Conservation (phyloP, 495 filamentous ascomycete genomes). For the Penicillium paxilli region DNA sequence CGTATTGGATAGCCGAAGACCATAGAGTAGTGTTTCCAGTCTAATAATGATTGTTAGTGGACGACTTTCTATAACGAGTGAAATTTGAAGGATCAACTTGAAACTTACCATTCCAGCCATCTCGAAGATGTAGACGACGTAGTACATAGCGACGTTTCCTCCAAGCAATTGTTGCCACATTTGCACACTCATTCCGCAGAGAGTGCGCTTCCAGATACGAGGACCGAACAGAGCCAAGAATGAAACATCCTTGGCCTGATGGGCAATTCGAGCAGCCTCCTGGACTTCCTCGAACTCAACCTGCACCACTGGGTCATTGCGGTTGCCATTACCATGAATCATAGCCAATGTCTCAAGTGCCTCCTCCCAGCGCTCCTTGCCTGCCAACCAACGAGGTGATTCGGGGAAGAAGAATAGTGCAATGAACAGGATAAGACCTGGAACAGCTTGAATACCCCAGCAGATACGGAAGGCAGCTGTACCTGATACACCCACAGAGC, state of each 20-base stretch:
- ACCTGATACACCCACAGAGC: conserved; percentile 51
- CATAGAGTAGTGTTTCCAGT: conserved; percentile 65
- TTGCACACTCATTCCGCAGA: conserved; percentile 67
- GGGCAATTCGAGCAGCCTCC: conserved; percentile 52
- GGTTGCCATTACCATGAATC: conserved; percentile 67
- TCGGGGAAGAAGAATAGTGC: conserved; percentile 70
- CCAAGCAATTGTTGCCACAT: conserved; percentile 71
- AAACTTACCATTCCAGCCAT: conserved; percentile 57
- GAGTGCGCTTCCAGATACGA: conserved; percentile 70
- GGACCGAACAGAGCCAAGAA: conserved; percentile 59
- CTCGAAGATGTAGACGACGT: conserved; percentile 69
- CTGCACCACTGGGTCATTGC: conserved; percentile 65
- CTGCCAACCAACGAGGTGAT: conserved; percentile 73
- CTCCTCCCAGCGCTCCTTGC: conserved; percentile 66
- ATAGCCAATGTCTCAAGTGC: conserved; percentile 64
- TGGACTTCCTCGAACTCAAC: conserved; percentile 76
- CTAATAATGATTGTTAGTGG: conserved; percentile 17
- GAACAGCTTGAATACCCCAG: conserved; percentile 73
- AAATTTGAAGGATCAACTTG: too few relatives aligned
- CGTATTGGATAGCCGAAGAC: conserved; percentile 72
- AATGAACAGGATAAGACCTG: conserved; percentile 60
- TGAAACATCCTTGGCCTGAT: conserved; percentile 53
- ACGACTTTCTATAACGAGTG: too few relatives aligned
- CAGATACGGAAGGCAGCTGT: conserved; percentile 67
- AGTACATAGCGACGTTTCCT: conserved; percentile 69